A percentile compares a stretch with the other conserved stretches of the same genome.
Conservation (phyloP, 192 early-diverging fungal species). For the Diversispora epigaea region DNA sequence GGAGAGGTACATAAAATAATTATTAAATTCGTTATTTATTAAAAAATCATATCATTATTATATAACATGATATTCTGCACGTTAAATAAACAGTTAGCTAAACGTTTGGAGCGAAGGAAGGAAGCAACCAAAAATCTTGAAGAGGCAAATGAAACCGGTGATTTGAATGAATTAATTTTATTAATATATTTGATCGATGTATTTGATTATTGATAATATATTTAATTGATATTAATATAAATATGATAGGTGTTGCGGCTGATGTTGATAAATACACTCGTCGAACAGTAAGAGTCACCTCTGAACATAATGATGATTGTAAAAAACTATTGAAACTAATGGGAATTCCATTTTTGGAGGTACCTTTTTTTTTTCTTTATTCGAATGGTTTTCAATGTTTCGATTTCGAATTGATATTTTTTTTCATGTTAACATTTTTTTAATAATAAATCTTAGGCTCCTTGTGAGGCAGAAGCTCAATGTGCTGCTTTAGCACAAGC, state of each 20-base stretch:
- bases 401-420: too few relatives aligned
- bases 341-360: constrained; percentile 90
- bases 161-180: not conserved
- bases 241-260: constrained; percentile 60
- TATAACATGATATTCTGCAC: not conserved
- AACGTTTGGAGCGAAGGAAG: constrained; percentile 69
- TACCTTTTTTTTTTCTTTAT: constrained; percentile 30
- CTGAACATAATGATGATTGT: constrained; percentile 92
- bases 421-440: too few relatives aligned
- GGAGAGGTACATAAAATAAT: constrained; percentile 64
- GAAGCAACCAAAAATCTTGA: constrained; percentile 69
- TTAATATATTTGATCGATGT: not conserved
- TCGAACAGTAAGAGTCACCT: constrained; percentile 88
- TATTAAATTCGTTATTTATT: not conserved
- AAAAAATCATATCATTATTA: not conserved
- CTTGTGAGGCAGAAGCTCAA: constrained; percentile 97
- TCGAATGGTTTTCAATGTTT: too few relatives aligned
- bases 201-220: not conserved
- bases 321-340: constrained; percentile 82
- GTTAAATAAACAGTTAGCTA: constrained; percentile 55
- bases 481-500: constrained; percentile 89
- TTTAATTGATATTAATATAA: not conserved
- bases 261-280: constrained; percentile 84
- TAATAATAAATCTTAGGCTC: constrained; percentile 55
- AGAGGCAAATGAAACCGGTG: constrained; percentile 69